Evolutionary conservation across 225 moss, liverwort and hornwort genomes (phyloP).

Genomic region (Polytrichum formosum): DNA sequence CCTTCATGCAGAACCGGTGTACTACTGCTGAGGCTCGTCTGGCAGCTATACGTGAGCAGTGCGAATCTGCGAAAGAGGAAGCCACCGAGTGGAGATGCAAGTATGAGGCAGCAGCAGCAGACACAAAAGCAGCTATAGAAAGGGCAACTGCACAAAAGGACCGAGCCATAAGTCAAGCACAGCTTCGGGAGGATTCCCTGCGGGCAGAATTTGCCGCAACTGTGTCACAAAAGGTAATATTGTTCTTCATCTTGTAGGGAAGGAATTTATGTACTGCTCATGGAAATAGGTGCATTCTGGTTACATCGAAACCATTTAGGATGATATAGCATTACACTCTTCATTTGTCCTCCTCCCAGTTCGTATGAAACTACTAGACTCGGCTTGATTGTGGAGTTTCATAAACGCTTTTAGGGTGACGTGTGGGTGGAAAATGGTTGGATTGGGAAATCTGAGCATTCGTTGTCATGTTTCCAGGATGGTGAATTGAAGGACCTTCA

Average conservation of each 20-base stretch:
- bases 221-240: constrained; percentile 57
- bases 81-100: constrained; percentile 83
- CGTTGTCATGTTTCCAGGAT: constrained; percentile 33
- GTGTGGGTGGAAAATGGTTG: too few species aligned
- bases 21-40: constrained; percentile 85
- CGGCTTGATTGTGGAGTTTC: too few species aligned
- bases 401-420: too few species aligned
- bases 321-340: too few species aligned
- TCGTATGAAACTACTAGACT: too few species aligned
- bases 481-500: constrained; percentile 59
- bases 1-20: constrained; percentile 51
- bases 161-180: constrained; percentile 67
- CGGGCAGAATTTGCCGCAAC: constrained; percentile 70
- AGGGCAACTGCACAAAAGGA: constrained; percentile 59
- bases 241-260: too few species aligned
- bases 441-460: too few species aligned
- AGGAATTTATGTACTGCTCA: too few species aligned
- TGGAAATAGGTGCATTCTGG: too few species aligned
- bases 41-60: constrained; percentile 72
- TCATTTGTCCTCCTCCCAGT: too few species aligned
- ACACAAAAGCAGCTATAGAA: constrained; percentile 63
- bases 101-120: constrained; percentile 59
- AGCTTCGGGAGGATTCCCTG: constrained; percentile 71
- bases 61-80: constrained; percentile 80
- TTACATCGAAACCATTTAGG: too few species aligned